Evolutionary conservation across 306 rosid species (phyloP).

Genomic region (Quercus variabilis): DNA sequence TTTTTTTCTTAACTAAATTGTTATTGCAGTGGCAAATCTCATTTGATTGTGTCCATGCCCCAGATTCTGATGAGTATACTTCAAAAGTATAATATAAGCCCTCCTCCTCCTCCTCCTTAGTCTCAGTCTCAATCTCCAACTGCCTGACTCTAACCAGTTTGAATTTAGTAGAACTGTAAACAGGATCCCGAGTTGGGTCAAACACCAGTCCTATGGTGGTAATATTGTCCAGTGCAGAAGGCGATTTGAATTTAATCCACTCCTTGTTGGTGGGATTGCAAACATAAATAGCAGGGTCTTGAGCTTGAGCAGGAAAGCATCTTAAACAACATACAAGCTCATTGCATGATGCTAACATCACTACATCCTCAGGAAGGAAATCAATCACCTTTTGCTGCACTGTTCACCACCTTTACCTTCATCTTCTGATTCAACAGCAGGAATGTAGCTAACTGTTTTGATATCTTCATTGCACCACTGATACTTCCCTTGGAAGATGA

Average conservation of each 20-base stretch:
- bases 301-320: conserved; percentile 20
- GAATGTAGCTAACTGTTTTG: conserved; percentile 30
- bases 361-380: conserved; percentile 58
- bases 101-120: not conserved
- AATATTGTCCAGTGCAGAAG: not conserved
- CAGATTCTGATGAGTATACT: conserved; percentile 39
- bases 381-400: conserved; percentile 19
- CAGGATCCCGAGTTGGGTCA: conserved; percentile 26
- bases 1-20: conserved; percentile 33
- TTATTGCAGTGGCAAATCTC: conserved; percentile 32
- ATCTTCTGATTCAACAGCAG: conserved; percentile 6
- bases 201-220: conserved; percentile 38
- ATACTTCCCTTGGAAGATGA: conserved; percentile 47
- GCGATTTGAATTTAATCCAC: conserved; percentile 30
- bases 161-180: conserved; percentile 26
- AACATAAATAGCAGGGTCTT: conserved; percentile 36
- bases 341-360: conserved; percentile 41
- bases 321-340: conserved; percentile 37
- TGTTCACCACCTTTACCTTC: not conserved
- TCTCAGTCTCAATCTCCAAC: conserved; percentile 2
- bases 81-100: conserved; percentile 32
- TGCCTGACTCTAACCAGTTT: conserved; percentile 35
- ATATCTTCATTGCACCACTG: conserved; percentile 32
- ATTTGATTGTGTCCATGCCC: conserved; percentile 40
- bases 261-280: conserved; percentile 56